A percentile compares a stretch with the other conserved stretches of the same genome.
Conservation (phyloP, 2,329 filamentous ascomycete species). For the Verticillium nonalfalfae region DNA sequence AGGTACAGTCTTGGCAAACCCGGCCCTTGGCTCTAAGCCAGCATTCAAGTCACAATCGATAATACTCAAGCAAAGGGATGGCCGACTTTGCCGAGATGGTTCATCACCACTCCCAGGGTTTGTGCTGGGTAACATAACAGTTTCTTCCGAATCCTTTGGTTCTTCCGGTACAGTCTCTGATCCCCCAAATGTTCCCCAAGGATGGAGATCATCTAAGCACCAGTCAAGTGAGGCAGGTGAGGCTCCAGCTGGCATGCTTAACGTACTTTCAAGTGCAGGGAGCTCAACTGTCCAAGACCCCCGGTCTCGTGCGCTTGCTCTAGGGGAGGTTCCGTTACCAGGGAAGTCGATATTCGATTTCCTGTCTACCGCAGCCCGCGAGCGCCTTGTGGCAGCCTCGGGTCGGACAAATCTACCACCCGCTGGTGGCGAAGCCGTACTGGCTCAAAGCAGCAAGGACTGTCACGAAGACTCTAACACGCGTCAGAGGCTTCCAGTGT, state of each 20-base stretch:
- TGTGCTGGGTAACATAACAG: conserved; percentile 53
- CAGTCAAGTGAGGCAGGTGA: not conserved
- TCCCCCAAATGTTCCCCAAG: conserved; percentile 62
- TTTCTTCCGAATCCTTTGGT: conserved; percentile 36
- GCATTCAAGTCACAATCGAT: conserved; percentile 63
- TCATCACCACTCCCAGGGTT: conserved; percentile 77
- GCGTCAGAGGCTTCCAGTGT: conserved; percentile 51
- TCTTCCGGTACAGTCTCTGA: conserved; percentile 41
- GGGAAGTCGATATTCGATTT: conserved; percentile 97
- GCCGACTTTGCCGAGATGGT: conserved; percentile 73
- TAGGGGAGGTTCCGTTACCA: conserved; percentile 72
- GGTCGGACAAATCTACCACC: conserved; percentile 73
- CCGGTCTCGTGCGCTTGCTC: conserved; percentile 60
- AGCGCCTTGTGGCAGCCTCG: conserved; percentile 68
- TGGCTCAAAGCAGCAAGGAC: conserved; percentile 26
- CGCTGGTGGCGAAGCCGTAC: conserved; percentile 67
- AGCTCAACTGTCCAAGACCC: conserved; percentile 57
- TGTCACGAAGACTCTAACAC: conserved; percentile 26
- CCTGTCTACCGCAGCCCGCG: conserved; percentile 69
- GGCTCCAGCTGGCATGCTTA: not conserved
- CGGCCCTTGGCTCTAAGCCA: conserved; percentile 58
- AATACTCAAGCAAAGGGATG: conserved; percentile 17
- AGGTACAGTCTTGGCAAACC: conserved; percentile 50
- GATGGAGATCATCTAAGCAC: conserved; percentile 60
- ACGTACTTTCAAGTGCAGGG: conserved; percentile 61